Evolutionary conservation across 2,329 filamentous ascomycete species (phyloP), one percentile per base, ranked within the genome.

Genomic region (Aspergillus proliferans): DNA sequence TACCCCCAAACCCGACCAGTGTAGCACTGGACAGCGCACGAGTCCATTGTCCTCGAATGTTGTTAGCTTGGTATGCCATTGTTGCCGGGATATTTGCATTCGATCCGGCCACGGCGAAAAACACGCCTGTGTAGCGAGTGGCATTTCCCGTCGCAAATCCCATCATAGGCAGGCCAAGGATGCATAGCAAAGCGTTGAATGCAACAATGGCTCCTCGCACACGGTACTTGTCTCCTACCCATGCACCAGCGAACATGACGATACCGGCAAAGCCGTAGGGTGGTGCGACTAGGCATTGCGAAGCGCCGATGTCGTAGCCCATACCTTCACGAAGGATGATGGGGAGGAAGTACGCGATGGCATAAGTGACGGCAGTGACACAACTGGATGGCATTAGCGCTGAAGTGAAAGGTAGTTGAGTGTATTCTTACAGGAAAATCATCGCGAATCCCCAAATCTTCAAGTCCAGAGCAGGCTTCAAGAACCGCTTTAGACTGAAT

Each of bases 1-100:
- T 75, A 3, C 86, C 87, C 6, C 87, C 87, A 43, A 87, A 82
- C 1, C 85, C 85, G 3, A 93, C 86, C 2, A 91, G 77, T 0
- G 84, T 85, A 2, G 88, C 86, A 51, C 83, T 87, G 65, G 83
- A 85, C 56, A 93, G 83, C 1, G 88, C 88, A 43, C 88, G 82
- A 72, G 92, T 93, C 87, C 88, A 93, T 71, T 93, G 88, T 0
- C 88, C 88, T 47, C 87, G 83, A 62, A 94, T 85, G 68, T 94
- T 94, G 71, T 92, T 93, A 41, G 87, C 86, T 71, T 92, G 88
- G 72, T 88, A 92, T 0, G 87, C 80, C 73, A 94, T 82, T 38
- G 81, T 75, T 3, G 82, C 78, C 0, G 89, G 88, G 4, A 93
- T 76, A 63, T 93, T 93, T 56, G 84, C 79, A 67, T 90, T 90